Conservation (phyloP, 2,329 filamentous ascomycete genomes). For the Paecilomyces dactylethromorphus region DNA sequence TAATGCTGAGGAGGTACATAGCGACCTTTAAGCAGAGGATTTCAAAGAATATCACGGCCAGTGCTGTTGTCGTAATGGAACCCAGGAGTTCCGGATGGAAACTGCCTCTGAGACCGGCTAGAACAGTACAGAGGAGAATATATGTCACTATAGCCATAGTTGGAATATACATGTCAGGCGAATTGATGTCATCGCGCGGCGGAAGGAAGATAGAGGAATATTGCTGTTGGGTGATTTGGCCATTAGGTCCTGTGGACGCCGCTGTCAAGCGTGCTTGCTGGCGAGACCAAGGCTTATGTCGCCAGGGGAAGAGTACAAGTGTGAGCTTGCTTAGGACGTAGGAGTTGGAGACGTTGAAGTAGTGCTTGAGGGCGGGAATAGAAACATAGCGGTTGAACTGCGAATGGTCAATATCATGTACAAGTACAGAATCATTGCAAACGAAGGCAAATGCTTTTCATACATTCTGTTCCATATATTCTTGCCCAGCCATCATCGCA, state of each 20-base stretch:
- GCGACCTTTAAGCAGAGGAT: constrained; percentile 86
- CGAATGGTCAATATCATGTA: neutral
- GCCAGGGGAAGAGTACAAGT: constrained; percentile 93
- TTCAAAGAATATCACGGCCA: constrained; percentile 78
- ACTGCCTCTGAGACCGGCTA: constrained; percentile 81
- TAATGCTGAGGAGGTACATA: constrained; percentile 89
- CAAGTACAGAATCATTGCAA: neutral
- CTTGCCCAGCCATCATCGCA: constrained; percentile 83
- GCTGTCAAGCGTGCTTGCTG: constrained; percentile 60
- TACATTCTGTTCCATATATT: constrained; percentile 94
- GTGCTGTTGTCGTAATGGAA: constrained; percentile 76
- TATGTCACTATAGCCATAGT: constrained; percentile 98
- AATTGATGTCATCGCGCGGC: constrained; percentile 92
- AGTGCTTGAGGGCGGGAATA: constrained; percentile 89
- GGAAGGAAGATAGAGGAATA: constrained; percentile 64
- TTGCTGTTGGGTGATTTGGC: constrained; percentile 55
- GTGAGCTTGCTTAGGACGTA: constrained; percentile 92
- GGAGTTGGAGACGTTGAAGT: constrained; percentile 97
- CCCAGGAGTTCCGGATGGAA: constrained; percentile 94
- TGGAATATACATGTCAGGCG: constrained; percentile 98
- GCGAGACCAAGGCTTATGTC: constrained; percentile 94
- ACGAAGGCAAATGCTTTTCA: constrained; percentile 21
- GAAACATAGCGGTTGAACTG: constrained; percentile 80
- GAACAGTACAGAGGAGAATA: constrained; percentile 83
- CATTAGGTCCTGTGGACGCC: constrained; percentile 41